These are phyloP conservation scores for Scytalidium sp. DNA, from an alignment of 2,329 filamentous ascomycete genomes.

Conservation along the genomic window DNA sequence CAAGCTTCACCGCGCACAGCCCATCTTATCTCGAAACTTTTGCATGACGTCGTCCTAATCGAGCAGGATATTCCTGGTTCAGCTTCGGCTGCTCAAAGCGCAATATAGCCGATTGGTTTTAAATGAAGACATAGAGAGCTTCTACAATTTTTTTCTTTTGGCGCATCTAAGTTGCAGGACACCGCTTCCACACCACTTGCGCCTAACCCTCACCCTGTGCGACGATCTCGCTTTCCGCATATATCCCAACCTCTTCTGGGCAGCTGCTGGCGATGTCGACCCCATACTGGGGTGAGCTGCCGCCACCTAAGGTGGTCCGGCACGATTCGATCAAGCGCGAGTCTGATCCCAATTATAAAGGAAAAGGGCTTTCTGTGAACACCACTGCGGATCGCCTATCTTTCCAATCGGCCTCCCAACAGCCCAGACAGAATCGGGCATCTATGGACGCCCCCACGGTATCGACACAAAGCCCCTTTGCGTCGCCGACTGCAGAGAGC, in stretches of 20 bases:
- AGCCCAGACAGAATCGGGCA: slow-evolving; percentile 25
- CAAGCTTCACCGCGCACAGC: too few relatives aligned
- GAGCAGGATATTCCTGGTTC: too few relatives aligned
- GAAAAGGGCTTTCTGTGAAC: slow-evolving; percentile 18
- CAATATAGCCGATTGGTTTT: too few relatives aligned
- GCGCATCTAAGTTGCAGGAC: neutral
- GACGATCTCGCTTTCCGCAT: neutral
- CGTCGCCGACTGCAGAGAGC: slow-evolving; percentile 50
- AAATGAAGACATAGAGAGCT: too few relatives aligned
- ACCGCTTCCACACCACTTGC: neutral
- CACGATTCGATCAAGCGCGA: slow-evolving; percentile 34
- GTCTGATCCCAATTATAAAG: slow-evolving; percentile 9
- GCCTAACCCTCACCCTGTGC: neutral
- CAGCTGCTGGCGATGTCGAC: slow-evolving; percentile 38
- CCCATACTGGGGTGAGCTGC: slow-evolving; percentile 59
- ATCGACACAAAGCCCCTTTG: slow-evolving; percentile 56
- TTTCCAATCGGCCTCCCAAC: slow-evolving; percentile 42
- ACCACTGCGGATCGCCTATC: slow-evolving; percentile 19
- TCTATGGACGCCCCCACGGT: slow-evolving; percentile 55
- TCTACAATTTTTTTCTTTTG: too few relatives aligned
- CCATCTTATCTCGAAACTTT: too few relatives aligned
- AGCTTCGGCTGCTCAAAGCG: too few relatives aligned
- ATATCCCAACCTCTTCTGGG: neutral
- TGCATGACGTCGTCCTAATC: too few relatives aligned
- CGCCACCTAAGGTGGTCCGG: slow-evolving; percentile 40